Evolutionary conservation across 257 asterid genomes (phyloP).

Genomic region (Solanum boliviense): DNA sequence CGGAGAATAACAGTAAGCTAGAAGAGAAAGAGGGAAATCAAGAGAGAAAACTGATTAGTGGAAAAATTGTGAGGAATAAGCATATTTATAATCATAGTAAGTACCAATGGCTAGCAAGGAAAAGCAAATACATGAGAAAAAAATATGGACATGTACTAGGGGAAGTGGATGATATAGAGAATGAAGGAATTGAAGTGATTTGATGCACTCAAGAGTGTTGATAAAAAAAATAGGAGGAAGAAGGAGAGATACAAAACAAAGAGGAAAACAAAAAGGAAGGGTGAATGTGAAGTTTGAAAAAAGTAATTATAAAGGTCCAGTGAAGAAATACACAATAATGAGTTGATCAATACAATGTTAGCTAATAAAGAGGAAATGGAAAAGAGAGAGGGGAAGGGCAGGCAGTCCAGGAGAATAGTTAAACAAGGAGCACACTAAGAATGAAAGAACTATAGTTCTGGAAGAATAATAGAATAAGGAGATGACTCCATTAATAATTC

Average conservation of each 20-base stretch:
- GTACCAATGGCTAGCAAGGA: not conserved
- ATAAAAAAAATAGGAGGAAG: too few relatives aligned
- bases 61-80: too few relatives aligned
- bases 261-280: not conserved
- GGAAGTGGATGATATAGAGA: not conserved
- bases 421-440: not conserved
- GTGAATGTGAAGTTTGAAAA: not conserved
- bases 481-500: not conserved
- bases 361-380: not conserved
- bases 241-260: not conserved
- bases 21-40: not conserved
- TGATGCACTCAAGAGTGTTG: not conserved
- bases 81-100: too few relatives aligned
- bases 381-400: not conserved
- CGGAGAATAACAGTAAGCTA: not conserved
- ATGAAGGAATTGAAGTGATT: not conserved
- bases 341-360: not conserved
- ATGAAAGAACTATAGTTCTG: not conserved
- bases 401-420: not conserved
- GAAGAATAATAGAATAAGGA: not conserved
- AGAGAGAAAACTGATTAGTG: not conserved
- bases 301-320: not conserved
- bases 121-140: not conserved
- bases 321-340: not conserved
- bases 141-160: not conserved